A percentile compares a stretch with the other conserved stretches of the same genome.
These are phyloP conservation scores for Diddensiella caesifluorescens DNA, from an alignment of 805 yeast species.

Conservation along the genomic window DNA sequence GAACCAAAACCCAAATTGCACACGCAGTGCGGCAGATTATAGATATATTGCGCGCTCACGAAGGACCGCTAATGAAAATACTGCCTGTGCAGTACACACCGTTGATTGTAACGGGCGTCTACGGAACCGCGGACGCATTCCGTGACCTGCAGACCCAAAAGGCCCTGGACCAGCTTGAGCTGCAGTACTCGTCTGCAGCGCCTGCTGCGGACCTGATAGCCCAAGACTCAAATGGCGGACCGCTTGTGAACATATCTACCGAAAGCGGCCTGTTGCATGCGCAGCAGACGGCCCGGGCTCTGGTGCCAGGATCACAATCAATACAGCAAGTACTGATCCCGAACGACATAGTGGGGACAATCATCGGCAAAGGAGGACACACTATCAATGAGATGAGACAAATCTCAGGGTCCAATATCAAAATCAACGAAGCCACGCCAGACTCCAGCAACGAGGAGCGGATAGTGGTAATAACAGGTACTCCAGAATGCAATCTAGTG, in stretches of 20 bases:
- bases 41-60: neutral
- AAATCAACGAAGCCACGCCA: constrained; percentile 46
- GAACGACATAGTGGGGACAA: constrained; percentile 71
- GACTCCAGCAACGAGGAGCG: constrained; percentile 24
- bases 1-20: neutral
- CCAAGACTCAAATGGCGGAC: neutral
- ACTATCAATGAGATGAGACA: constrained; percentile 73
- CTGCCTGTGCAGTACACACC: constrained; percentile 13
- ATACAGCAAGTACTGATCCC: constrained; percentile 71
- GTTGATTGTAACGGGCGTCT: constrained; percentile 15
- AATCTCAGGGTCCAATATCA: constrained; percentile 68
- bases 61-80: neutral
- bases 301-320: constrained; percentile 11
- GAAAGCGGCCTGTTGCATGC: constrained; percentile 15
- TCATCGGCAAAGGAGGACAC: constrained; percentile 83
- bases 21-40: neutral
- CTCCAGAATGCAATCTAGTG: constrained; percentile 24
- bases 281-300: constrained; percentile 8
- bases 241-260: constrained; percentile 7
- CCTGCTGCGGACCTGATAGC: neutral
- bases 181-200: too few species aligned
- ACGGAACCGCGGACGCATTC: constrained; percentile 23
- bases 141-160: constrained; percentile 18
- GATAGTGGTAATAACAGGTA: constrained; percentile 25
- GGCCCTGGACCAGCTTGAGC: constrained; percentile 7